A percentile compares a stretch with the other conserved stretches of the same genome.
phyloP scores from a whole-genome alignment of 1,284 basidiomycete species.

The Malassezia yamatoensis region DNA sequence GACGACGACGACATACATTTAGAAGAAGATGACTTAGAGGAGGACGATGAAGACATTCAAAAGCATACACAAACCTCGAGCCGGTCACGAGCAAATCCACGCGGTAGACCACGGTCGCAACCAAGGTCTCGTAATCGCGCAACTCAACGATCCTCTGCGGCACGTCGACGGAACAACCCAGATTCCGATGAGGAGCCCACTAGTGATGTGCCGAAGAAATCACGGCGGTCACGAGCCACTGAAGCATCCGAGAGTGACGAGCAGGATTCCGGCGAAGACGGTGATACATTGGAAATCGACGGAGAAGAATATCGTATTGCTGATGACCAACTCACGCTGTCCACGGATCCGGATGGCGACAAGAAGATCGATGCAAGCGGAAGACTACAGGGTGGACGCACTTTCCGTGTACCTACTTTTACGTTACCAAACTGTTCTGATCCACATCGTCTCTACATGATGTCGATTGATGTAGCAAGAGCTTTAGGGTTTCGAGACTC shows the following conservation, averaged over 20 bases:
- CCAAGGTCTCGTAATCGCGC: not conserved
- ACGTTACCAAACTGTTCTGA: conserved; percentile 64
- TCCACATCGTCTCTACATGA: conserved; percentile 76
- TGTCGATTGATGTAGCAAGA: conserved; percentile 91
- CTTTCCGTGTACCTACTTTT: conserved; percentile 81
- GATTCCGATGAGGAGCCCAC: too few species aligned
- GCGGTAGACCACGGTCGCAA: too few species aligned
- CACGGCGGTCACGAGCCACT: conserved; percentile 7
- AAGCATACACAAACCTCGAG: too few species aligned
- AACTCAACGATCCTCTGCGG: too few species aligned
- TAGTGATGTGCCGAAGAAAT: not conserved
- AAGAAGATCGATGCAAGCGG: conserved; percentile 80
- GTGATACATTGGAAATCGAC: conserved; percentile 62
- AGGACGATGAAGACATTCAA: not conserved
- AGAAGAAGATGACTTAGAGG: conserved; percentile 10
- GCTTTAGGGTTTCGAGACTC: conserved; percentile 93
- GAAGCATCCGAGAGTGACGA: conserved; percentile 1
- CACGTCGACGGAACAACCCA: too few species aligned
- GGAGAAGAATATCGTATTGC: conserved; percentile 68
- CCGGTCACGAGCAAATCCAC: too few species aligned
- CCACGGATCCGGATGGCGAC: conserved; percentile 75
- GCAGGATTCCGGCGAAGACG: conserved; percentile 15
- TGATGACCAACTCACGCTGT: conserved; percentile 74
- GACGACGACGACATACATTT: not conserved
- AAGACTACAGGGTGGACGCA: conserved; percentile 70